Percentiles rank a stretch among this genome's conserved stretches.
These are phyloP conservation scores for Penicillium sp. DNA, from an alignment of 2,329 filamentous ascomycete species.

Conservation along the genomic window DNA sequence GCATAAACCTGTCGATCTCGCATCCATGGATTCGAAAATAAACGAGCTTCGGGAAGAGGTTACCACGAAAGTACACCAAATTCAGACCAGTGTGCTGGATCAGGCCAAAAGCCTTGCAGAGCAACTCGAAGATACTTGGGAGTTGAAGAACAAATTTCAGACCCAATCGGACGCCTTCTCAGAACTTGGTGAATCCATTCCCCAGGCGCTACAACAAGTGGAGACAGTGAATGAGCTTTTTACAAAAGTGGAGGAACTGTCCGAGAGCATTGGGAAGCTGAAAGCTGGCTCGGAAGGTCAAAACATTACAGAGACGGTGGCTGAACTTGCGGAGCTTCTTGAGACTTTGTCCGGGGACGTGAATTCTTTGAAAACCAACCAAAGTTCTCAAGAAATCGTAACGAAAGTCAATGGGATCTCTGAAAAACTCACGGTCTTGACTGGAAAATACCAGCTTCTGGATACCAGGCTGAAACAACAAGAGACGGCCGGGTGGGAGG, in stretches of 20 bases:
- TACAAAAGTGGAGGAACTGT: neutral
- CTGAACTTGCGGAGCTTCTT: neutral
- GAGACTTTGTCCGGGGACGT: neutral
- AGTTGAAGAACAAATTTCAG: slow-evolving; percentile 8
- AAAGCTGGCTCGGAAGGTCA: neutral
- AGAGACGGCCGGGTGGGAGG: neutral
- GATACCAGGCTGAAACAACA: neutral
- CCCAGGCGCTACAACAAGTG: neutral
- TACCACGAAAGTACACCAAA: neutral
- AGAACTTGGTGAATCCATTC: slow-evolving; percentile 5
- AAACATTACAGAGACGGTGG: neutral
- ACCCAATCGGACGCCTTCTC: slow-evolving; percentile 8
- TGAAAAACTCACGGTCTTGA: neutral
- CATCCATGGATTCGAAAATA: neutral
- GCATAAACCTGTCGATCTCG: neutral
- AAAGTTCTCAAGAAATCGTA: neutral
- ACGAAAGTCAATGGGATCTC: neutral
- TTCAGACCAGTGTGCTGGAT: neutral
- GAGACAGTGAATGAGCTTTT: neutral
- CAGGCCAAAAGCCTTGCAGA: neutral
- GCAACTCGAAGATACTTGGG: slow-evolving; percentile 2
- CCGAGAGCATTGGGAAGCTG: neutral
- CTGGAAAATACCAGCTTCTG: neutral
- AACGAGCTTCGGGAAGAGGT: neutral
- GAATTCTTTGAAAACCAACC: neutral